A percentile compares a stretch with the other conserved stretches of the same genome.
Conservation (phyloP, 1,139 yeast genomes). For the Citeromyces siamensis region DNA sequence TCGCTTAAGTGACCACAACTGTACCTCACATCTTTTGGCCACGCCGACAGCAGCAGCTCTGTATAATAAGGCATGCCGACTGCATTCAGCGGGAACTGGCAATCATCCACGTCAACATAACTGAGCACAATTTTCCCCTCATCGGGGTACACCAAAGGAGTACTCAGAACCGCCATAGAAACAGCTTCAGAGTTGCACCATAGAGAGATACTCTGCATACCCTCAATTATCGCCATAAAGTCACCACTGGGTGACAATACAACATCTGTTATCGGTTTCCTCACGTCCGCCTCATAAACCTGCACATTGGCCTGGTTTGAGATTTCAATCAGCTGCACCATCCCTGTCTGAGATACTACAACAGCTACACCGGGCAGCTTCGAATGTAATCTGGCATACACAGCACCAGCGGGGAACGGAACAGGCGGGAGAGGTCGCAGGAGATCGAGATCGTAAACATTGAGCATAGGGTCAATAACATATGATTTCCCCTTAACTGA, state of each 20-base stretch:
- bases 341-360: conserved; percentile 68
- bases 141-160: conserved; percentile 30
- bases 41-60: conserved; percentile 67
- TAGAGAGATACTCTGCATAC: conserved; percentile 50
- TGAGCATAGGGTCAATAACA: conserved; percentile 71
- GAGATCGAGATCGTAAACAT: conserved; percentile 68
- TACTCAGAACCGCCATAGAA: conserved; percentile 27
- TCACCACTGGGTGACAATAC: conserved; percentile 78
- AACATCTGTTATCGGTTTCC: conserved; percentile 39
- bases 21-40: conserved; percentile 54
- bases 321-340: conserved; percentile 74
- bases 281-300: conserved; percentile 49
- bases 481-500: conserved; percentile 43
- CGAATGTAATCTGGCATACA: conserved; percentile 77
- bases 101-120: conserved; percentile 23
- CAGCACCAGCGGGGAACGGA: conserved; percentile 86
- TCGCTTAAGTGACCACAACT: conserved; percentile 41
- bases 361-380: conserved; percentile 70
- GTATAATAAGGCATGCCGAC: conserved; percentile 86
- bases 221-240: conserved; percentile 57
- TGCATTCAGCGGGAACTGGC: conserved; percentile 44
- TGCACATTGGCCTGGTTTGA: conserved; percentile 60
- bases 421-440: conserved; percentile 70
- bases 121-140: conserved; percentile 13
- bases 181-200: conserved; percentile 42